Evolutionary conservation across 1,284 basidiomycete species (phyloP).

Genomic region (Rhodotorula sp.): DNA sequence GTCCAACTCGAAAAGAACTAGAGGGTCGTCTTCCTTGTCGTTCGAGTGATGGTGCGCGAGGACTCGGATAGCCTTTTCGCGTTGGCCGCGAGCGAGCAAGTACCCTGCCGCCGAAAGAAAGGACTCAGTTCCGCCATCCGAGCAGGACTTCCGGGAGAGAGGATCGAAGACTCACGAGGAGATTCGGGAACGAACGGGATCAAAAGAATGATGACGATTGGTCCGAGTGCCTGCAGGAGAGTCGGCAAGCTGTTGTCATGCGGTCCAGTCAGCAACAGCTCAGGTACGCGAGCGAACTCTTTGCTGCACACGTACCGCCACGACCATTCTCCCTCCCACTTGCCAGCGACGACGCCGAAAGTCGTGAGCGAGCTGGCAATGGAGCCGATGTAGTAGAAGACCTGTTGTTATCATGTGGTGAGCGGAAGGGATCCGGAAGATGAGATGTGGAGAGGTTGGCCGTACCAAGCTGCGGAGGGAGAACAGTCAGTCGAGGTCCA

Average conservation of each 20-base stretch:
- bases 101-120: neutral
- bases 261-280: neutral
- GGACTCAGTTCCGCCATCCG: no score
- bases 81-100: constrained; percentile 26
- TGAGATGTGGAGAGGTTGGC: neutral
- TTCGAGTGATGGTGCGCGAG: constrained; percentile 45
- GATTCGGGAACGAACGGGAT: constrained; percentile 52
- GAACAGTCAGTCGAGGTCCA: neutral
- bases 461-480: neutral
- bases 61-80: constrained; percentile 45
- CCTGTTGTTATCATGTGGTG: neutral
- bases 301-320: neutral
- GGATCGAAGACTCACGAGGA: constrained; percentile 5
- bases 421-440: neutral
- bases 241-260: constrained; percentile 55
- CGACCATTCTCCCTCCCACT: neutral
- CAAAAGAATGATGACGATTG: constrained; percentile 2
- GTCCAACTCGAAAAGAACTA: constrained; percentile 69
- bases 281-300: neutral
- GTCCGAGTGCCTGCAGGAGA: constrained; percentile 45
- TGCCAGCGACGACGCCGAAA: constrained; percentile 52
- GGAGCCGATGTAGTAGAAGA: constrained; percentile 55
- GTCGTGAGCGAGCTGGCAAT: constrained; percentile 69
- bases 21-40: constrained; percentile 56
- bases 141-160: neutral